Evolutionary conservation across 2,329 filamentous ascomycete genomes (phyloP).

Genomic region (Colletotrichum salicis): DNA sequence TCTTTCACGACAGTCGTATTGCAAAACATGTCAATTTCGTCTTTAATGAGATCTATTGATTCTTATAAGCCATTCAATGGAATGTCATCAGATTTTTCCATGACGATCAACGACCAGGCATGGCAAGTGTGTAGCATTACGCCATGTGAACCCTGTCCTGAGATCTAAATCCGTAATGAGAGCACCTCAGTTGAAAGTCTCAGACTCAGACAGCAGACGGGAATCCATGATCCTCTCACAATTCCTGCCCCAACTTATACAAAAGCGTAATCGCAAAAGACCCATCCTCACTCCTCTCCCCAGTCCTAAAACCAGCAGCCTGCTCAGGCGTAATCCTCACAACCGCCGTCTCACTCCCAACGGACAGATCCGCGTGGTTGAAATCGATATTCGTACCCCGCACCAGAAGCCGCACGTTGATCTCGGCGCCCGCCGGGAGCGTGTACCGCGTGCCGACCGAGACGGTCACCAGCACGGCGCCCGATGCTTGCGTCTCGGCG

Average conservation of each 20-base stretch:
- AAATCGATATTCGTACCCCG: not conserved
- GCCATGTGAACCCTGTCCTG: too few species aligned
- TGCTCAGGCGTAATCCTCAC: not conserved
- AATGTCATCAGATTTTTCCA: too few species aligned
- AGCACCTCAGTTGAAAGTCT: too few species aligned
- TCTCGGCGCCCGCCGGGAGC: not conserved
- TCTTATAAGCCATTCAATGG: too few species aligned
- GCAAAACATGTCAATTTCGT: too few species aligned
- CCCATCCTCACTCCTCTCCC: not conserved
- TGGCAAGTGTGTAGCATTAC: too few species aligned
- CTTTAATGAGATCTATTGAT: too few species aligned
- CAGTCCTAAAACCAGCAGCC: not conserved
- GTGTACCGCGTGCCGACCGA: not conserved
- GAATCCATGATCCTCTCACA: not conserved
- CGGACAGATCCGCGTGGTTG: not conserved
- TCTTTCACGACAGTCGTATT: too few species aligned
- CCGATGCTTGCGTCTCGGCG: not conserved
- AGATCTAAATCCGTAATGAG: too few species aligned
- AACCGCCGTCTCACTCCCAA: not conserved
- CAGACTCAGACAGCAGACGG: too few species aligned
- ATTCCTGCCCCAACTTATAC: not conserved
- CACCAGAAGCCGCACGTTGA: not conserved
- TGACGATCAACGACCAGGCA: too few species aligned
- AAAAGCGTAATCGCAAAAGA: not conserved
- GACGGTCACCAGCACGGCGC: not conserved